Conservation (phyloP, 148 eudicot species). For the Camellia sinensis region DNA sequence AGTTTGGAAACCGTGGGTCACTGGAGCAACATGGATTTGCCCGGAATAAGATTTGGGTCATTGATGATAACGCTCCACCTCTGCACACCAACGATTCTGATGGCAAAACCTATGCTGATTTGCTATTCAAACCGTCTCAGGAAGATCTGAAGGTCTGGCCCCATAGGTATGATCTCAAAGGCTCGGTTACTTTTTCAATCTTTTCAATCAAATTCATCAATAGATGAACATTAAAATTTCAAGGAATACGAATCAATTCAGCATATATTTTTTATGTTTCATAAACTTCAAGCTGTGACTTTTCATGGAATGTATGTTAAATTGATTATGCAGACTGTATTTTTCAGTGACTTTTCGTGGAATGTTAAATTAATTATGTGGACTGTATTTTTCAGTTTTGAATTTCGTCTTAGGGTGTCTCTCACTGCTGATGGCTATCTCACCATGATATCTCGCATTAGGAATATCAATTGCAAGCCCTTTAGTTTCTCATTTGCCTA, state of each 20-base stretch:
- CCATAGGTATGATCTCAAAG: slow-evolving; percentile 38
- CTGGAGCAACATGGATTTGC: slow-evolving; percentile 80
- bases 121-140: slow-evolving; percentile 56
- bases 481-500: slow-evolving; percentile 80
- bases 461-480: slow-evolving; percentile 74
- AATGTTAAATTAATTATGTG: not conserved
- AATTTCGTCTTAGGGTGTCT: slow-evolving; percentile 69
- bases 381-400: slow-evolving; percentile 48
- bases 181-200: not conserved
- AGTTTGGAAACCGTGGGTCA: slow-evolving; percentile 68
- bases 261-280: not conserved
- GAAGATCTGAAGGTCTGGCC: slow-evolving; percentile 72
- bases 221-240: not conserved
- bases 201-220: not conserved
- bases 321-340: not conserved
- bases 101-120: slow-evolving; percentile 39
- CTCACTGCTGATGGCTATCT: slow-evolving; percentile 67
- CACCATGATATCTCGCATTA: slow-evolving; percentile 60
- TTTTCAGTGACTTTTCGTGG: slow-evolving; percentile 31
- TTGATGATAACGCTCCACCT: slow-evolving; percentile 62
- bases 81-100: slow-evolving; percentile 38
- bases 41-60: slow-evolving; percentile 59
- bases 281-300: not conserved
- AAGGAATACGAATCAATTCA: not conserved
- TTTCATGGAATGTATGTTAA: not conserved